These are phyloP conservation scores for Fraxinus americana DNA, from an alignment of 257 asterid genomes.

Conservation along the genomic window DNA sequence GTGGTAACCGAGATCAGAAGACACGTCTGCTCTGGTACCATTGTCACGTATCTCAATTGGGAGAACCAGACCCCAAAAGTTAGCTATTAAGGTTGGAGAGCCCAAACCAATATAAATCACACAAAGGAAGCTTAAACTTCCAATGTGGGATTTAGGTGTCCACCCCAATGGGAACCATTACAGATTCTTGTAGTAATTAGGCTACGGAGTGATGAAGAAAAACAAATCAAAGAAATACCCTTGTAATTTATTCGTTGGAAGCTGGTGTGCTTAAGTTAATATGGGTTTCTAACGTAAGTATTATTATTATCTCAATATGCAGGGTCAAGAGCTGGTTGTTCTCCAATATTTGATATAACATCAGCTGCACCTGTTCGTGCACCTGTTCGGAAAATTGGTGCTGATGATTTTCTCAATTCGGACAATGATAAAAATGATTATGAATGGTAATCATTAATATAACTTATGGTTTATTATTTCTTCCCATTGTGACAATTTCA, in stretches of 20 bases:
- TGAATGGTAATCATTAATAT: slow-evolving; percentile 66
- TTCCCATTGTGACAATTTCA: background rate
- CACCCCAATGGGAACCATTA: no score
- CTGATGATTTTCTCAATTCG: slow-evolving; percentile 92
- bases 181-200: background rate
- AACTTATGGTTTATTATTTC: background rate
- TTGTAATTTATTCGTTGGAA: background rate
- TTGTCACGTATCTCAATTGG: no score
- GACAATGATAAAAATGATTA: slow-evolving; percentile 97
- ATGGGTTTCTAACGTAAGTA: background rate
- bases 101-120: no score
- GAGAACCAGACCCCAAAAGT: no score
- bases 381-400: slow-evolving; percentile 67
- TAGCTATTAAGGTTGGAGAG: no score
- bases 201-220: background rate
- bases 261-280: background rate
- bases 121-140: no score
- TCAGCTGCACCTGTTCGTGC: slow-evolving; percentile 42
- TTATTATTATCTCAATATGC: slow-evolving; percentile 34
- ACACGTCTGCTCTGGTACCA: no score
- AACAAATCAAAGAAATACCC: background rate
- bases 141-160: no score
- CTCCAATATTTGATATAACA: slow-evolving; percentile 62
- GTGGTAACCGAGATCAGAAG: no score
- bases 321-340: slow-evolving; percentile 67